Evolutionary conservation across 345 rosid species (phyloP).

Genomic region (Brassica nigra): DNA sequence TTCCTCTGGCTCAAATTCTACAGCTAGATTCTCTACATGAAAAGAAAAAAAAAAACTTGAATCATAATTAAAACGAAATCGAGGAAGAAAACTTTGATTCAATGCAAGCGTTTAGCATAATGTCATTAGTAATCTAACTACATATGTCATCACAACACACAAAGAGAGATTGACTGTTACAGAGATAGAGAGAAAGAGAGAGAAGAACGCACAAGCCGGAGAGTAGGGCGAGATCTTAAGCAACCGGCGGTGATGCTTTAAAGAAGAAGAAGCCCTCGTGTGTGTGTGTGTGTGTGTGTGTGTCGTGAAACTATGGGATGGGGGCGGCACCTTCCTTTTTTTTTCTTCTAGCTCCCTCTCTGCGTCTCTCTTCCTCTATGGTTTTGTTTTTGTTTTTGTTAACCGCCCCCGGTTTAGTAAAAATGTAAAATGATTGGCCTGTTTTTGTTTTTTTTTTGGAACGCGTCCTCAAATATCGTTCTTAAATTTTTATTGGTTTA

Average conservation of each 20-base stretch:
- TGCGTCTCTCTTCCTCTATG: background rate
- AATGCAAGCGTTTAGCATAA: background rate
- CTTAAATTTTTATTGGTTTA: too few species aligned
- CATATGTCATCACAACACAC: background rate
- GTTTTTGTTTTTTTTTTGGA: too few species aligned
- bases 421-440: background rate
- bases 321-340: background rate
- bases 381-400: background rate
- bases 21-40: background rate
- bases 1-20: background rate
- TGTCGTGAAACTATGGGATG: too few species aligned
- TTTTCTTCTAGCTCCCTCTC: background rate
- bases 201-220: background rate
- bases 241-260: background rate
- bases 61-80: background rate
- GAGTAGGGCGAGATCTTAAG: background rate
- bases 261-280: background rate
- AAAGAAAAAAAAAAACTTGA: background rate
- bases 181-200: background rate
- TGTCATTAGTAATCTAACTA: background rate
- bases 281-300: too few species aligned
- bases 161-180: background rate
- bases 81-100: background rate
- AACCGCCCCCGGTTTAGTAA: background rate
- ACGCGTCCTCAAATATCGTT: too few species aligned